These are phyloP conservation scores for Escovopsis weberi DNA, from an alignment of 2,329 filamentous ascomycete species.

Conservation along the genomic window DNA sequence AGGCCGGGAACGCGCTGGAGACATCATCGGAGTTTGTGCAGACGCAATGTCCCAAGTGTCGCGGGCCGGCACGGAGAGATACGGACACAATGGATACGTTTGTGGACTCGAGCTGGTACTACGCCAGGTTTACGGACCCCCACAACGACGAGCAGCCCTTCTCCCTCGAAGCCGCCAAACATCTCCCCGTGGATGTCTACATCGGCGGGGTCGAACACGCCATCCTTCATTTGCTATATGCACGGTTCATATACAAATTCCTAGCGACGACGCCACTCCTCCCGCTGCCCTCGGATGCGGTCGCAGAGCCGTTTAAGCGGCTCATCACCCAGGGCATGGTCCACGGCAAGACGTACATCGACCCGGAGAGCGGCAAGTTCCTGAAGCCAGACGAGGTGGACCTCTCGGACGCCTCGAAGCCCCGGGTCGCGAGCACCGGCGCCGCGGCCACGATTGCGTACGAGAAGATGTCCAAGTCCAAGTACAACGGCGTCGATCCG, in stretches of 20 bases:
- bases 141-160: constrained; percentile 49
- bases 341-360: constrained; percentile 68
- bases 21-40: constrained; percentile 59
- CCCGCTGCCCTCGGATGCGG: constrained; percentile 18
- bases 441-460: constrained; percentile 47
- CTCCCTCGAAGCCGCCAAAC: constrained; percentile 39
- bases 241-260: constrained; percentile 84
- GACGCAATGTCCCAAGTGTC: constrained; percentile 60
- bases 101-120: constrained; percentile 93
- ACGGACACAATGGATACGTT: constrained; percentile 97
- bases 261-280: constrained; percentile 42
- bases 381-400: constrained; percentile 64
- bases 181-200: constrained; percentile 73
- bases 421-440: constrained; percentile 48
- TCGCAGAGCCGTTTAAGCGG: constrained; percentile 63
- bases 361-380: constrained; percentile 62
- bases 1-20: constrained; percentile 64
- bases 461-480: constrained; percentile 94
- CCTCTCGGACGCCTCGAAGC: constrained; percentile 36
- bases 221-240: constrained; percentile 77
- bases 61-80: constrained; percentile 57
- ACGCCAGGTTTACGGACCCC: constrained; percentile 62
- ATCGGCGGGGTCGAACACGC: constrained; percentile 83
- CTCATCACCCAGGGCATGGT: constrained; percentile 89
- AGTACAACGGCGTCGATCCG: constrained; percentile 82